A percentile compares a stretch with the other conserved stretches of the same genome.
Conservation (phyloP, 768 basidiomycete genomes). For the Boletus speciosus region DNA sequence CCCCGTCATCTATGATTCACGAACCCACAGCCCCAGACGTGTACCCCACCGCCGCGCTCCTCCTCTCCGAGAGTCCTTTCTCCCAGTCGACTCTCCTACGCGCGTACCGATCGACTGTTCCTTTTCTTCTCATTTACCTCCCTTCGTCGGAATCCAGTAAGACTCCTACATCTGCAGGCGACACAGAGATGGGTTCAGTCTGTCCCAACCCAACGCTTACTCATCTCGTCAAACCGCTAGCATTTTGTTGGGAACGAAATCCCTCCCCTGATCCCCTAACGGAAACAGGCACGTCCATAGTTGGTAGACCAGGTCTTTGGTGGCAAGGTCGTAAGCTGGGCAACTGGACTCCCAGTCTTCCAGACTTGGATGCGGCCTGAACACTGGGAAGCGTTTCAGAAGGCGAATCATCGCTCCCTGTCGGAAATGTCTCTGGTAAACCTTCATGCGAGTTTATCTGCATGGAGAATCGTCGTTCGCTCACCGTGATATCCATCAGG, state of each 20-base stretch:
- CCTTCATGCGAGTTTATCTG: not conserved
- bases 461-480: not conserved
- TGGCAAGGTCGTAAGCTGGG: constrained; percentile 20
- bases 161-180: not conserved
- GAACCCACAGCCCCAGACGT: not conserved
- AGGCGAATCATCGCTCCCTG: not conserved
- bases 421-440: not conserved
- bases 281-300: not conserved
- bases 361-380: constrained; percentile 1
- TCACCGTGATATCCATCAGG: not conserved
- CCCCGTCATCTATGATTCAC: not conserved
- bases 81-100: constrained; percentile 65
- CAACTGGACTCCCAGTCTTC: constrained; percentile 19
- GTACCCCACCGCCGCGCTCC: constrained; percentile 52
- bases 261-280: not conserved
- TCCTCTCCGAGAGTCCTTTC: constrained; percentile 80
- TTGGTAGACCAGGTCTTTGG: constrained; percentile 45
- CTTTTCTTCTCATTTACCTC: constrained; percentile 76
- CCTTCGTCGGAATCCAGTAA: constrained; percentile 35
- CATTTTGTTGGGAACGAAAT: constrained; percentile 24
- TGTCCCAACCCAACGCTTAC: constrained; percentile 24
- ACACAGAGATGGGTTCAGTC: constrained; percentile 3
- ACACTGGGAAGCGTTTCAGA: no score
- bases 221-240: constrained; percentile 18
- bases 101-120: constrained; percentile 71